phyloP scores from a whole-genome alignment of 345 rosid genomes.

The Bretschneidera sinensis region DNA sequence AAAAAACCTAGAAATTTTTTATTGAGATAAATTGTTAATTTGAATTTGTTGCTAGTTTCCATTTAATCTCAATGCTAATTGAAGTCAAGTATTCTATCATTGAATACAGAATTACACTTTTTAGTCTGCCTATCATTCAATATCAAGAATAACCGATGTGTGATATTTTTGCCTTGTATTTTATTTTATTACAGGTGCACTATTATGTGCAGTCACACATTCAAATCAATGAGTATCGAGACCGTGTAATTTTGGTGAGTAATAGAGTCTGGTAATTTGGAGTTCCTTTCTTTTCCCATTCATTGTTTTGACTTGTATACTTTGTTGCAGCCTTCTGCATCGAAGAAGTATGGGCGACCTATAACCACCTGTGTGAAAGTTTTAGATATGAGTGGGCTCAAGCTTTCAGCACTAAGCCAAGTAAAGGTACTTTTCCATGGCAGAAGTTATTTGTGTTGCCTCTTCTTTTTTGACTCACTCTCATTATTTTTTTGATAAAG shows the following conservation, averaged over 20 bases:
- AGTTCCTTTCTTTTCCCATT: background rate
- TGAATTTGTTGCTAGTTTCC: background rate
- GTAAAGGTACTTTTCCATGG: constrained; percentile 49
- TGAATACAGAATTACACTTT: background rate
- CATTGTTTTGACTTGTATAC: constrained; percentile 14
- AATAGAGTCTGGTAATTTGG: constrained; percentile 5
- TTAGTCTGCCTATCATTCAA: background rate
- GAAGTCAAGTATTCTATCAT: background rate
- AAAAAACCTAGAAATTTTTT: background rate
- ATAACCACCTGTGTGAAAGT: constrained; percentile 83
- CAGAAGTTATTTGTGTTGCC: too few species aligned
- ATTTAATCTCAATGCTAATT: background rate
- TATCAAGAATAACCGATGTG: background rate
- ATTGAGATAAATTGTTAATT: background rate
- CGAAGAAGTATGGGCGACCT: constrained; percentile 68
- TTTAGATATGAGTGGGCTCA: constrained; percentile 91
- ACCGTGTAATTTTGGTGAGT: constrained; percentile 81
- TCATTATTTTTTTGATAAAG: background rate
- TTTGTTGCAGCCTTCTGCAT: constrained; percentile 67
- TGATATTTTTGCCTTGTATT: constrained; percentile 7
- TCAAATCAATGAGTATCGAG: constrained; percentile 93
- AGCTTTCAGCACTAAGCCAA: constrained; percentile 79
- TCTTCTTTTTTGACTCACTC: constrained; percentile 6
- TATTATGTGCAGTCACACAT: constrained; percentile 92
- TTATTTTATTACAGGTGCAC: constrained; percentile 51